These are phyloP conservation scores for Apiotrichum gracile DNA, from an alignment of 1,284 basidiomycete species.

Conservation along the genomic window DNA sequence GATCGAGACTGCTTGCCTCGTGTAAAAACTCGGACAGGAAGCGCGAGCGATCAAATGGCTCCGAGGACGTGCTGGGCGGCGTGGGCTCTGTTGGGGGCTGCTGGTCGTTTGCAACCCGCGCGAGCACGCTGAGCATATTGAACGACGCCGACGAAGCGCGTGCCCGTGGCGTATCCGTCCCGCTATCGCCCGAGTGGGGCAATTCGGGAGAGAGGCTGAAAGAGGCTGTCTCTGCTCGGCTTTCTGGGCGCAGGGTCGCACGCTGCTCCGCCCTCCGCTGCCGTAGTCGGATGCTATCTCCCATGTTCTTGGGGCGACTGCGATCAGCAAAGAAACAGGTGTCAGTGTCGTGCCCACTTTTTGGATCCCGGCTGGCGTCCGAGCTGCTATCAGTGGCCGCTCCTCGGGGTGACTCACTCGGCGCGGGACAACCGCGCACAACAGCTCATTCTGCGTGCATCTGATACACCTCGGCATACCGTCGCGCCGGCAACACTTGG, in stretches of 20 bases:
- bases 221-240: too few species aligned
- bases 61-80: neutral
- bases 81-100: neutral
- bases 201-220: too few species aligned
- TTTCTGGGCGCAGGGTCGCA: too few species aligned
- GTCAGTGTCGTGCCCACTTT: constrained; percentile 3
- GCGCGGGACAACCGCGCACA: constrained; percentile 13
- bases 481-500: constrained; percentile 11
- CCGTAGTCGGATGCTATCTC: too few species aligned
- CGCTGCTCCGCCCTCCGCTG: too few species aligned
- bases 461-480: constrained; percentile 2
- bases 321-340: neutral
- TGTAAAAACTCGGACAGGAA: constrained; percentile 14
- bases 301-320: neutral
- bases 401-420: neutral
- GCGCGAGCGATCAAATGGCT: constrained; percentile 6
- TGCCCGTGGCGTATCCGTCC: neutral
- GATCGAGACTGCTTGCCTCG: constrained; percentile 10
- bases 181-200: neutral
- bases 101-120: constrained; percentile 17
- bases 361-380: constrained; percentile 19
- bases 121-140: constrained; percentile 21
- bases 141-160: neutral
- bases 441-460: constrained; percentile 5
- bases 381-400: constrained; percentile 8